Percentiles rank a stretch among this genome's conserved stretches.
Conservation (phyloP, 768 basidiomycete species). For the Sporobolomyces pararoseus region DNA sequence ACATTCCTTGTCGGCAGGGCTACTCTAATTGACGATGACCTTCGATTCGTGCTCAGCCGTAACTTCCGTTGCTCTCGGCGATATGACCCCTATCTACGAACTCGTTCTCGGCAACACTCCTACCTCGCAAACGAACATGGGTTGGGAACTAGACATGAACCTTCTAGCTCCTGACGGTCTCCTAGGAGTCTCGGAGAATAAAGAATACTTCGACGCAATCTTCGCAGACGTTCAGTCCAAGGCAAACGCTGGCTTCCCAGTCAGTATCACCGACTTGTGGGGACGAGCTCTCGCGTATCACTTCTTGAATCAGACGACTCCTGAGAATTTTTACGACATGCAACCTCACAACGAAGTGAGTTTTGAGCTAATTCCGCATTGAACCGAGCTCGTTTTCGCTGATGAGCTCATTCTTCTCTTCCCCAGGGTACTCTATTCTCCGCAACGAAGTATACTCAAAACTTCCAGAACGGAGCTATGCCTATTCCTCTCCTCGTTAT, state of each 20-base stretch:
- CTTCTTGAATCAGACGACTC: slow-evolving; percentile 62
- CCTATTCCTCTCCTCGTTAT: slow-evolving; percentile 68
- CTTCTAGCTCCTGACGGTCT: slow-evolving; percentile 59
- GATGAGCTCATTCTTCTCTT: too few relatives aligned
- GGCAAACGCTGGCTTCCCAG: slow-evolving; percentile 43
- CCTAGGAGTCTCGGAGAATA: slow-evolving; percentile 55
- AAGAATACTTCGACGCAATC: slow-evolving; percentile 52
- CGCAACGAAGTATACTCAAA: slow-evolving; percentile 52
- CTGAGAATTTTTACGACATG: slow-evolving; percentile 53
- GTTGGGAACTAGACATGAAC: slow-evolving; percentile 60
- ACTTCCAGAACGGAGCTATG: slow-evolving; percentile 55
- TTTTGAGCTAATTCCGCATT: slow-evolving; percentile 55
- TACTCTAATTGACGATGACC: too few relatives aligned
- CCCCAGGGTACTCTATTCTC: slow-evolving; percentile 63
- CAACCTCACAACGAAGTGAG: slow-evolving; percentile 52
- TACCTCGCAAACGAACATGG: slow-evolving; percentile 44
- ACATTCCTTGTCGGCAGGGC: neutral
- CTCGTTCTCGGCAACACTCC: slow-evolving; percentile 31
- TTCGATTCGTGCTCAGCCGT: slow-evolving; percentile 21
- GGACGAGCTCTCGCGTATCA: slow-evolving; percentile 66
- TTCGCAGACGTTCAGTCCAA: slow-evolving; percentile 36
- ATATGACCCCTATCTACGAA: slow-evolving; percentile 58
- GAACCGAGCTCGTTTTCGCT: too few relatives aligned
- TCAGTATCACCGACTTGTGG: slow-evolving; percentile 46
- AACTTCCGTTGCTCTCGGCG: slow-evolving; percentile 60